Evolutionary conservation across 2,329 filamentous ascomycete genomes (phyloP).

Genomic region (Beauveria sp.): DNA sequence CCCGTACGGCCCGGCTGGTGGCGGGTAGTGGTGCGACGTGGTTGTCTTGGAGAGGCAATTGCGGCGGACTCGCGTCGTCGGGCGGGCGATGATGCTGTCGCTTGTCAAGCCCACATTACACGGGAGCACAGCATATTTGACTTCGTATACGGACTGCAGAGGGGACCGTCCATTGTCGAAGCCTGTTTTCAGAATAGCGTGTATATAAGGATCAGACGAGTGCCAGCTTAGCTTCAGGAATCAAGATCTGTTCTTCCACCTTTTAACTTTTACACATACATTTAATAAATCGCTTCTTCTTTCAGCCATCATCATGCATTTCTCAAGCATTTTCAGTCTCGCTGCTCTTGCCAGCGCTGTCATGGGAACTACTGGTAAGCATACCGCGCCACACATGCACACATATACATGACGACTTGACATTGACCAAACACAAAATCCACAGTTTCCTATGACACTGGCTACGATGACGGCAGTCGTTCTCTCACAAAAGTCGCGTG

Average conservation of each 20-base stretch:
- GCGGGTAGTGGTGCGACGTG: no score
- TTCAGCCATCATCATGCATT: slow-evolving; percentile 32
- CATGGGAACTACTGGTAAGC: background rate
- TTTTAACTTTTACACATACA: background rate
- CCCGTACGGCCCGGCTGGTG: background rate
- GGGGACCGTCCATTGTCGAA: no score
- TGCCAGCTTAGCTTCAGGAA: background rate
- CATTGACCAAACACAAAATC: background rate
- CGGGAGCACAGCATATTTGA: background rate
- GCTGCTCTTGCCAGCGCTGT: slow-evolving; percentile 29
- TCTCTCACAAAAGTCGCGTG: slow-evolving; percentile 53
- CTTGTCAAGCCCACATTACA: slow-evolving; percentile 4
- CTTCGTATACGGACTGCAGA: background rate
- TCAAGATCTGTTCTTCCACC: background rate
- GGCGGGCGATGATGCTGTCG: background rate
- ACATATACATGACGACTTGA: no score
- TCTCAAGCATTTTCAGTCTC: slow-evolving; percentile 32
- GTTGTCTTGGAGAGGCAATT: no score
- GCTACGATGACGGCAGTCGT: slow-evolving; percentile 56
- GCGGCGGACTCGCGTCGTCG: no score
- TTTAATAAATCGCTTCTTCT: background rate
- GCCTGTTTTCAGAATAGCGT: no score
- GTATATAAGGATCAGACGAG: background rate
- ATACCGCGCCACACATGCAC: background rate
- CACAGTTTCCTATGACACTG: slow-evolving; percentile 62